Conservation (phyloP, 768 basidiomycete genomes). For the Dictyophora rubrovolvata region DNA sequence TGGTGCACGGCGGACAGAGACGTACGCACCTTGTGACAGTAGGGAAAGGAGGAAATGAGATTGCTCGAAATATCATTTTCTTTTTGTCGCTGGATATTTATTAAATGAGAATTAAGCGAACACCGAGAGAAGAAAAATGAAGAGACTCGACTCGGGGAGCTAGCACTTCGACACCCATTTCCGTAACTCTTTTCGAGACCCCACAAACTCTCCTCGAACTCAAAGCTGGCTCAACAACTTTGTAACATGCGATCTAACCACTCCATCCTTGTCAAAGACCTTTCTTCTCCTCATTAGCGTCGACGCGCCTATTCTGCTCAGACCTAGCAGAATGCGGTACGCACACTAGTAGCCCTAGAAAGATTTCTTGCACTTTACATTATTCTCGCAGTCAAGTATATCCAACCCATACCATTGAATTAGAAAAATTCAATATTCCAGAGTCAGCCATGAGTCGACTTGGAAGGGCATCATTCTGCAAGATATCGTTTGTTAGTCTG, state of each 20-base stretch:
- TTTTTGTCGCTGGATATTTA: not conserved
- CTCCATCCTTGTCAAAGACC: conserved; percentile 58
- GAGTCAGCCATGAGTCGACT: too few relatives aligned
- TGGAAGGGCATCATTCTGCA: too few relatives aligned
- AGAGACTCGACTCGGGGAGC: too few relatives aligned
- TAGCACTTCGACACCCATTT: conserved; percentile 5
- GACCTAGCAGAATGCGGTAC: conserved; percentile 18
- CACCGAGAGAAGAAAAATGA: not conserved
- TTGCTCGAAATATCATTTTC: not conserved
- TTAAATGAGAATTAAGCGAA: not conserved
- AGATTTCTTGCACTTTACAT: too few relatives aligned
- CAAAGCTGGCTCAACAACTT: conserved; percentile 70
- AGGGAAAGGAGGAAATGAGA: not conserved
- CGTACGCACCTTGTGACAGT: not conserved
- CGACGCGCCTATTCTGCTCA: conserved; percentile 49
- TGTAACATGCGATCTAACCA: conserved; percentile 67
- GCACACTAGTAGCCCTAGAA: too few relatives aligned
- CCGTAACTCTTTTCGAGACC: conserved; percentile 31
- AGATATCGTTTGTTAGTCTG: too few relatives aligned
- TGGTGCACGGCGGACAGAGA: too few relatives aligned
- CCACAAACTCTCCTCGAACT: conserved; percentile 59
- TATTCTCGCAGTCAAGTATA: too few relatives aligned
- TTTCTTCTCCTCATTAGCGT: conserved; percentile 79
- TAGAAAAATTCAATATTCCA: conserved; percentile 76
- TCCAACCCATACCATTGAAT: too few relatives aligned